A percentile compares a stretch with the other conserved stretches of the same genome.
Conservation (phyloP, 257 asterid genomes). For the Rhazya stricta region DNA sequence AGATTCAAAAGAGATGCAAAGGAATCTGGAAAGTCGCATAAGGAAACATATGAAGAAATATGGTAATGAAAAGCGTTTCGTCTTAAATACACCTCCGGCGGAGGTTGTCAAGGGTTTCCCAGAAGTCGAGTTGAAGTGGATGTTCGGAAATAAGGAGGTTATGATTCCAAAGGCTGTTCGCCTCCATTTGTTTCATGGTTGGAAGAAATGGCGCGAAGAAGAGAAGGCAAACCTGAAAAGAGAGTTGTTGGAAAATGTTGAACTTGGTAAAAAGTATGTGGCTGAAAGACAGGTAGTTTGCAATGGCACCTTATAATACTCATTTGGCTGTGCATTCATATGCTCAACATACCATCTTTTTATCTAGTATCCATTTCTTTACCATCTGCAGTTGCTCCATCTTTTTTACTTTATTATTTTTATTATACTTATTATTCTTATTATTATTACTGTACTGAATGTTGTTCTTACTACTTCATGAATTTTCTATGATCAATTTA, state of each 20-base stretch:
- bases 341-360: neutral
- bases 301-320: neutral
- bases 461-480: neutral
- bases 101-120: constrained; percentile 92
- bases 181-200: constrained; percentile 62
- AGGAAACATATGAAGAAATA: constrained; percentile 62
- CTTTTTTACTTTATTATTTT: neutral
- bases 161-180: constrained; percentile 67
- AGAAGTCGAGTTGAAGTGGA: constrained; percentile 86
- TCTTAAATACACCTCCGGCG: constrained; percentile 62
- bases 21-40: constrained; percentile 53
- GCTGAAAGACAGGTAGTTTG: constrained; percentile 82
- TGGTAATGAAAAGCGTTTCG: constrained; percentile 71
- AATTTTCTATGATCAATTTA: neutral
- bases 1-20: constrained; percentile 76
- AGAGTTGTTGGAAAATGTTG: constrained; percentile 63
- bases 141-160: constrained; percentile 81
- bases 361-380: neutral
- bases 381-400: neutral
- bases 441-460: neutral
- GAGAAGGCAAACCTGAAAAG: constrained; percentile 55
- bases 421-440: neutral
- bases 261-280: constrained; percentile 75
- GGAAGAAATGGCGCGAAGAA: constrained; percentile 95
- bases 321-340: neutral